These are phyloP conservation scores for Nicotiana benthamiana DNA, from an alignment of 257 asterid species.

Conservation along the genomic window DNA sequence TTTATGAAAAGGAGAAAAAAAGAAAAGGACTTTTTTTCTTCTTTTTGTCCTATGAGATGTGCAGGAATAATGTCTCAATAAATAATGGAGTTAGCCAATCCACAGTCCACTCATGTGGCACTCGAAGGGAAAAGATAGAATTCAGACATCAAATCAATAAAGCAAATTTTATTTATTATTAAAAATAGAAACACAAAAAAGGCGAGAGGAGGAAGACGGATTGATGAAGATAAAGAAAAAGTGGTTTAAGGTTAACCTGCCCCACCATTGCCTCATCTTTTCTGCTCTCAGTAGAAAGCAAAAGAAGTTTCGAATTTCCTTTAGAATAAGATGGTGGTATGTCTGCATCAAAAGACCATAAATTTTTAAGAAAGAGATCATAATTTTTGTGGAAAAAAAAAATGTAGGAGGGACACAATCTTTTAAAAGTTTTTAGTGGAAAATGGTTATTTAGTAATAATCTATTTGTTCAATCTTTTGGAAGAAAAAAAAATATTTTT, in stretches of 20 bases:
- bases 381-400: no score
- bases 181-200: not conserved
- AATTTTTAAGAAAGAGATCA: not conserved
- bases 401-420: no score
- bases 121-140: not conserved
- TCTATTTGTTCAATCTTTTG: no score
- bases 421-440: no score
- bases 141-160: constrained; percentile 1
- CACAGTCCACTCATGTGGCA: not conserved
- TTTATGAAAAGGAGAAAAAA: not conserved
- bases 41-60: constrained; percentile 5
- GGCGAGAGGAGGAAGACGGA: not conserved
- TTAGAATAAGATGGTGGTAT: not conserved
- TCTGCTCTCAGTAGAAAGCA: not conserved
- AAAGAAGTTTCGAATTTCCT: not conserved
- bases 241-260: constrained; percentile 22
- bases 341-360: not conserved
- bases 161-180: constrained; percentile 4
- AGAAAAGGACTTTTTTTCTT: not conserved
- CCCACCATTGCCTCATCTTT: constrained; percentile 19
- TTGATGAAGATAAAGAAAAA: constrained; percentile 31
- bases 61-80: constrained; percentile 4
- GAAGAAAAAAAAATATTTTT: no score
- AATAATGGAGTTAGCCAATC: not conserved
- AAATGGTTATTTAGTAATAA: no score